phyloP scores from a whole-genome alignment of 1,139 yeast species.

The Chernovozyma aurita region DNA sequence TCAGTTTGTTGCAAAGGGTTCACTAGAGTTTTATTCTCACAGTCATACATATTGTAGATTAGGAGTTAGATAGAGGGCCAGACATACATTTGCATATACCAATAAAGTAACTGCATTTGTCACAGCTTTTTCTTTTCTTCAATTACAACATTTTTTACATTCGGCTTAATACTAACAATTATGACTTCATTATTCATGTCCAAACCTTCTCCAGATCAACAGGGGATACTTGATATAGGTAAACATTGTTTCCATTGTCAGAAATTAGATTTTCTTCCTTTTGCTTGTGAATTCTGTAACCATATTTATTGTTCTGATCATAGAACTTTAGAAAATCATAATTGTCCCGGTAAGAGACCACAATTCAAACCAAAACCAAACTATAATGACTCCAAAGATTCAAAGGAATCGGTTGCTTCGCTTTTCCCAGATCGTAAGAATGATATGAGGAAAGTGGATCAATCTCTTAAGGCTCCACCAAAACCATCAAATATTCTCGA shows the following conservation, averaged over 20 bases:
- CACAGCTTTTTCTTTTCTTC: too few species aligned
- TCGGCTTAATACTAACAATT: conserved; percentile 1
- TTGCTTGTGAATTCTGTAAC: conserved; percentile 54
- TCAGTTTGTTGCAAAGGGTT: too few species aligned
- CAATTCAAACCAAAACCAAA: conserved; percentile 8
- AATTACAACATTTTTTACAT: too few species aligned
- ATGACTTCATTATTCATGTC: conserved; percentile 7
- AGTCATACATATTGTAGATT: background rate
- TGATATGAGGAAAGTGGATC: conserved; percentile 38
- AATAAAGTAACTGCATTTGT: too few species aligned
- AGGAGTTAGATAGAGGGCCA: background rate
- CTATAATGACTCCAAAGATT: conserved; percentile 7
- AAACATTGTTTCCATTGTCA: conserved; percentile 61
- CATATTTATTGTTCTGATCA: conserved; percentile 58
- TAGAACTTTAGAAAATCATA: conserved; percentile 44
- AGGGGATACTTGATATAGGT: conserved; percentile 64
- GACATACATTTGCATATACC: too few species aligned
- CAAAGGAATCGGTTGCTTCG: conserved; percentile 17
- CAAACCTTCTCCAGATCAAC: conserved; percentile 11
- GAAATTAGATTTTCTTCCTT: conserved; percentile 67
- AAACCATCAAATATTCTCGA: conserved; percentile 26
- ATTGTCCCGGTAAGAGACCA: conserved; percentile 29
- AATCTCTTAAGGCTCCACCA: conserved; percentile 21
- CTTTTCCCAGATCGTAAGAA: conserved; percentile 55
- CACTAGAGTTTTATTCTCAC: too few species aligned